Evolutionary conservation across 2,329 filamentous ascomycete species (phyloP).

Genomic region (Purpureocillium takamizusanense): DNA sequence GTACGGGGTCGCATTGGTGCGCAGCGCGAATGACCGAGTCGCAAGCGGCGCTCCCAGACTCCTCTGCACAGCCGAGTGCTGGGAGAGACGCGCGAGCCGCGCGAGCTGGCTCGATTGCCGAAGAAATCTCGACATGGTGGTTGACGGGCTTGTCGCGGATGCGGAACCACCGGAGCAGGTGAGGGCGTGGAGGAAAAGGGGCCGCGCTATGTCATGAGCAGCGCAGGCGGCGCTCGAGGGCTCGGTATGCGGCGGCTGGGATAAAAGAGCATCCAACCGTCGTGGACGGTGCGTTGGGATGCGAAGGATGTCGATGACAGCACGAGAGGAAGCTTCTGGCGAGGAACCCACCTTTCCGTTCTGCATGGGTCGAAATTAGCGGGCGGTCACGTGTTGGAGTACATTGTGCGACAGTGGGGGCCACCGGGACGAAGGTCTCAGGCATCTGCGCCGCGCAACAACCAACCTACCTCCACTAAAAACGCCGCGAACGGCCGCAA

Average conservation of each 20-base stretch:
- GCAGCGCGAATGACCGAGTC: conserved; percentile 22
- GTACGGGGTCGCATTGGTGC: conserved; percentile 24
- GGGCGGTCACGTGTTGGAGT: conserved; percentile 19
- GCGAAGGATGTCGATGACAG: conserved; percentile 15
- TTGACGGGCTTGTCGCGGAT: conserved; percentile 17
- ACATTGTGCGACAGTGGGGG: conserved; percentile 3
- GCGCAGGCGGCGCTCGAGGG: conserved; percentile 11
- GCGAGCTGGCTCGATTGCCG: conserved; percentile 59
- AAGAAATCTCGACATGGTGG: conserved; percentile 55
- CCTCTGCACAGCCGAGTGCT: conserved; percentile 41
- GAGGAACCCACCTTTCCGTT: conserved; percentile 6
- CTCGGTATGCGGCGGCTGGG: conserved; percentile 2
- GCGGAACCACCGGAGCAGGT: conserved; percentile 24
- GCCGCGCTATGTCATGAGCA: conserved; percentile 23
- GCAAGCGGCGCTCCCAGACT: conserved; percentile 25
- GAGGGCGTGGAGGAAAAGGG: conserved; percentile 8
- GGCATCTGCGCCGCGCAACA: too few species aligned
- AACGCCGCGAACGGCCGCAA: too few species aligned
- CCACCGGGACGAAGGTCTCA: too few species aligned
- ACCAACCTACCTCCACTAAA: too few species aligned
- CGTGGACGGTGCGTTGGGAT: conserved; percentile 6
- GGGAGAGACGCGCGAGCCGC: conserved; percentile 48
- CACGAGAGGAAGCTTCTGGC: conserved; percentile 12
- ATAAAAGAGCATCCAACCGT: conserved; percentile 10
- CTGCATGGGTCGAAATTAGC: conserved; percentile 16